These are phyloP conservation scores for Vanilla planifolia DNA, from an alignment of 106 monocot genomes.

Conservation along the genomic window DNA sequence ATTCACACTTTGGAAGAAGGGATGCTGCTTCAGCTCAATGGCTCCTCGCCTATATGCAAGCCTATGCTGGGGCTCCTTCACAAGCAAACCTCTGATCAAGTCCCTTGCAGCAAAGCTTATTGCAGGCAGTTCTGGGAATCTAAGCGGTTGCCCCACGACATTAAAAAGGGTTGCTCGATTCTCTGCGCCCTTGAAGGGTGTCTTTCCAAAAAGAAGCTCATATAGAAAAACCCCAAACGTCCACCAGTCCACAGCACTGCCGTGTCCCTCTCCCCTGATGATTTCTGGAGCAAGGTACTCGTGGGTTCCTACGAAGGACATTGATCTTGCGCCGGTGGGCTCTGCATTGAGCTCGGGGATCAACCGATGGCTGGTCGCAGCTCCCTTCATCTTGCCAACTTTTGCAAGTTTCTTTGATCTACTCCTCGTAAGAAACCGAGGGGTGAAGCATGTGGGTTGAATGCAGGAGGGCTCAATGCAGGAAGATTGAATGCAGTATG, in stretches of 20 bases:
- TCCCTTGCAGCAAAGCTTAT: constrained; percentile 1
- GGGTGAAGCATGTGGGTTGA: constrained; percentile 1
- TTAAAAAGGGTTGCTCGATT: constrained; percentile 3
- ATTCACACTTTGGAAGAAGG: constrained; percentile 1
- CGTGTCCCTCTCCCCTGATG: constrained; percentile 5
- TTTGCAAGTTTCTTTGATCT: neutral
- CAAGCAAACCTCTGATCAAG: constrained; percentile 1
- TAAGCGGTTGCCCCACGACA: neutral
- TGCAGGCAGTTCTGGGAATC: neutral
- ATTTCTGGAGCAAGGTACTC: constrained; percentile 4
- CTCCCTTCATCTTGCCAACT: no score
- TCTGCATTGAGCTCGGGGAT: neutral
- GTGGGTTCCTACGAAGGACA: constrained; percentile 5
- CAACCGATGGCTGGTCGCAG: neutral
- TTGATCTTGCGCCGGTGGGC: constrained; percentile 2
- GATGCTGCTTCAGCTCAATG: constrained; percentile 5
- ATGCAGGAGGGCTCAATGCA: constrained; percentile 6
- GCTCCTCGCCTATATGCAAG: constrained; percentile 5
- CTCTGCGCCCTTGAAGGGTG: constrained; percentile 1
- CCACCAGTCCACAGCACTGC: constrained; percentile 7
- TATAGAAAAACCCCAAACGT: neutral
- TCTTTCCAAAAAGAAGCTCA: constrained; percentile 3
- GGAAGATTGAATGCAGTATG: neutral
- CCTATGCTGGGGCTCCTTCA: constrained; percentile 5
- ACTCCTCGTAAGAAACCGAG: neutral